Evolutionary conservation across 2,329 filamentous ascomycete species (phyloP), one percentile per base, ranked within the genome.

Genomic region (Penicillium paneum): DNA sequence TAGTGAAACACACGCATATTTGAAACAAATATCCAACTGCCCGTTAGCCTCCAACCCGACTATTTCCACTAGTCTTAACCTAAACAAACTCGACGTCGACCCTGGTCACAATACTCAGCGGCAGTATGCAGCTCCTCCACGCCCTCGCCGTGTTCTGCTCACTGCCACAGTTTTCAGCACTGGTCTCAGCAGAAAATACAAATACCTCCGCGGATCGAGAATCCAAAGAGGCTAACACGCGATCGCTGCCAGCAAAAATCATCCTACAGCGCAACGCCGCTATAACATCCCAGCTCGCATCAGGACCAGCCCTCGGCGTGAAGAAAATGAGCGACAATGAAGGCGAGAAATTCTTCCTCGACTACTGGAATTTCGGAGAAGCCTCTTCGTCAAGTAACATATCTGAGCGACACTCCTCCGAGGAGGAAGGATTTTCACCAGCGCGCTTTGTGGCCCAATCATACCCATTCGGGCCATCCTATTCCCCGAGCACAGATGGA

Each of bases 291-390:
- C 66, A 64, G 35, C 60, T 74, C n/a, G 59, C 64, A 13, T 55
- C 63, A 35, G 62, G 61, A 19, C 53, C 66, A 3, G 59, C 67
- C 10, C 57, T 57, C 0, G 71, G 67, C 5, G 67, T 78, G 40
- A 67, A 67, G 29, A 79, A 79, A 55, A 79, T 79, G 77, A 74
- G 68, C 39, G 60, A 58, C 6, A 75, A 79, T 39, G 71, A 76
- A 41, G 75, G 77, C 11, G 76, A 79, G 60, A 79, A 78, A 61
- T 79, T 79, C 64, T 77, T 73, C 47, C 63, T 73, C 32, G 68
- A 77, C 32, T 79, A 78, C 58, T 79, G 77, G 77, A 48, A 63
- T 17, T 76, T 76, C 49, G 63, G 59, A 10, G 54, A 63, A 3
- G 13, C 4, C 28, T 10, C 12, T 31, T 44, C 42, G 6, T 57